Evolutionary conservation across 345 rosid species (phyloP).

Genomic region (Alliaria petiolata): DNA sequence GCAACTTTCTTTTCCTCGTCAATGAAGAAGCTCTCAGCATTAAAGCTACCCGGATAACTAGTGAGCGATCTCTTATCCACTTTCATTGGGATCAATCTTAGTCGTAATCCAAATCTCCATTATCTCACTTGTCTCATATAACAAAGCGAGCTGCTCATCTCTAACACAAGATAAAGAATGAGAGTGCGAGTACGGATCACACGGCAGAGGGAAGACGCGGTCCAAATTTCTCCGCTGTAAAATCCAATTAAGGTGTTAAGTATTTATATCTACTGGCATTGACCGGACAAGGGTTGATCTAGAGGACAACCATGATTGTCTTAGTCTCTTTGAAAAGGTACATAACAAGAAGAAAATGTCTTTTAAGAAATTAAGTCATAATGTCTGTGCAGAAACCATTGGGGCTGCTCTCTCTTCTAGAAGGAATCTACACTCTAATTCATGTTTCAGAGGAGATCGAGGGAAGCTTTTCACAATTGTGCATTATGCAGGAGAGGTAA

Average conservation of each 20-base stretch:
- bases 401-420: constrained; percentile 84
- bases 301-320: constrained; percentile 98
- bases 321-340: constrained; percentile 99
- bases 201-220: not conserved
- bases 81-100: not conserved
- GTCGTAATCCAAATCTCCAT: not conserved
- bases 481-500: constrained; percentile 99
- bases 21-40: not conserved
- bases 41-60: not conserved
- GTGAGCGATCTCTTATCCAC: not conserved
- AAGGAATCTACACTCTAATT: constrained; percentile 87
- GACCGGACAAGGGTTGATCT: constrained; percentile 97
- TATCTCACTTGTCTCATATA: not conserved
- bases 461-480: constrained; percentile 72
- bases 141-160: not conserved
- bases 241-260: too few relatives aligned
- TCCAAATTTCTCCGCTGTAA: not conserved
- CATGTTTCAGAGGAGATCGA: constrained; percentile 79
- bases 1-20: not conserved
- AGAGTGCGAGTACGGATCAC: not conserved
- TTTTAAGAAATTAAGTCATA: constrained; percentile 7
- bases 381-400: constrained; percentile 74
- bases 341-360: not conserved
- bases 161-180: not conserved
- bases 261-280: too few relatives aligned